phyloP scores from a whole-genome alignment of 176 grass and related monocot species.

The Carex kokanica region DNA sequence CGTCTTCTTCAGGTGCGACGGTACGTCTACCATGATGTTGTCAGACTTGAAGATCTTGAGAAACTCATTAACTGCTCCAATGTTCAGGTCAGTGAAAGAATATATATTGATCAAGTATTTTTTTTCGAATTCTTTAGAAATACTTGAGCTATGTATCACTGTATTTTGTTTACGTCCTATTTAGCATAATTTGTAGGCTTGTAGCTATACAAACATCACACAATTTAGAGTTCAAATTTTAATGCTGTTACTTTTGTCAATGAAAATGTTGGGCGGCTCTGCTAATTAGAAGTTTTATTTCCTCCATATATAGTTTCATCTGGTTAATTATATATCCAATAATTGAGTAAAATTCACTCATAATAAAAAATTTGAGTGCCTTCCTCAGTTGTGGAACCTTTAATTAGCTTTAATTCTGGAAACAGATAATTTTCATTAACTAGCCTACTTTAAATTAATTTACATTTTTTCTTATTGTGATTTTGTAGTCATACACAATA shows the following conservation, averaged over 20 bases:
- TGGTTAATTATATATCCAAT: not conserved
- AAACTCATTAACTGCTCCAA: conserved; percentile 86
- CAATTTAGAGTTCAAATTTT: not conserved
- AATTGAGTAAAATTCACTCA: not conserved
- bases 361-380: not conserved
- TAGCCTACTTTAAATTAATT: not conserved
- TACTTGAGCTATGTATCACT: not conserved
- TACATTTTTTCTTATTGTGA: not conserved
- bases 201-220: not conserved
- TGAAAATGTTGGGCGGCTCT: too few relatives aligned
- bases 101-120: not conserved
- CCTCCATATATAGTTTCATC: too few relatives aligned
- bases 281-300: too few relatives aligned
- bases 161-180: not conserved
- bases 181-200: not conserved
- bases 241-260: too few relatives aligned
- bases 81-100: conserved; percentile 70
- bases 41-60: conserved; percentile 89
- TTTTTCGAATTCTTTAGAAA: not conserved
- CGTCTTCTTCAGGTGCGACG: conserved; percentile 83
- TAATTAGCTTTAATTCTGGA: not conserved
- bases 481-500: conserved; percentile 89
- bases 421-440: not conserved
- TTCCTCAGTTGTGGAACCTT: not conserved
- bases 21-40: conserved; percentile 84